Percentiles rank a stretch among this genome's conserved stretches.
phyloP scores from a whole-genome alignment of 2,329 filamentous ascomycete genomes.

The Mycogone perniciosa region DNA sequence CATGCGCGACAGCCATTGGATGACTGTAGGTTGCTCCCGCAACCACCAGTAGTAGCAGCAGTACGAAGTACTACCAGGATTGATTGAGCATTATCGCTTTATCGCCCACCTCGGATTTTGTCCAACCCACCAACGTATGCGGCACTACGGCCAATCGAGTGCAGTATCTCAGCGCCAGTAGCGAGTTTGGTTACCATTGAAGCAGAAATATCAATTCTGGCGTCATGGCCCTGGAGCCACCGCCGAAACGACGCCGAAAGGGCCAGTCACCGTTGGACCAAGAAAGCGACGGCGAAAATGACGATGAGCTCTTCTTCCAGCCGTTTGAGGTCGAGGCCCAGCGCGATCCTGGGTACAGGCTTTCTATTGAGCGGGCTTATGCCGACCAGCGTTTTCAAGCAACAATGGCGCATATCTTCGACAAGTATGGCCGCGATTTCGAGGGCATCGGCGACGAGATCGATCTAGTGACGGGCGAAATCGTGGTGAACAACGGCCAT shows the following conservation, averaged over 20 bases:
- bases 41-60: slow-evolving; percentile 5
- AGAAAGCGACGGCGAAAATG: slow-evolving; percentile 33
- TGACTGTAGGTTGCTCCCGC: slow-evolving; percentile 8
- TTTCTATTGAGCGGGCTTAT: slow-evolving; percentile 56
- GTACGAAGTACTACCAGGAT: too few species aligned
- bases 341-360: slow-evolving; percentile 48
- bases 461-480: slow-evolving; percentile 70
- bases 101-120: neutral
- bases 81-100: slow-evolving; percentile 4
- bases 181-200: neutral
- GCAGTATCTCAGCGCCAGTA: neutral
- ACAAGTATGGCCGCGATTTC: slow-evolving; percentile 82
- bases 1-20: slow-evolving; percentile 9
- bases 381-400: slow-evolving; percentile 70
- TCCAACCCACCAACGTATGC: neutral
- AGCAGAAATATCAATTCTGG: neutral
- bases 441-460: slow-evolving; percentile 82
- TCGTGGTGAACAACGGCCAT: slow-evolving; percentile 91
- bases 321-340: slow-evolving; percentile 41
- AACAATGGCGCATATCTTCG: slow-evolving; percentile 82
- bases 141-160: neutral
- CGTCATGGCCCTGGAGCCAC: slow-evolving; percentile 45
- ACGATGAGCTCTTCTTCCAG: slow-evolving; percentile 43
- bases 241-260: slow-evolving; percentile 55
- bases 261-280: slow-evolving; percentile 30